Percentiles rank a stretch among this genome's conserved stretches.
Conservation (phyloP, 352 stramenopile species). For the Blastocystis sp. region DNA sequence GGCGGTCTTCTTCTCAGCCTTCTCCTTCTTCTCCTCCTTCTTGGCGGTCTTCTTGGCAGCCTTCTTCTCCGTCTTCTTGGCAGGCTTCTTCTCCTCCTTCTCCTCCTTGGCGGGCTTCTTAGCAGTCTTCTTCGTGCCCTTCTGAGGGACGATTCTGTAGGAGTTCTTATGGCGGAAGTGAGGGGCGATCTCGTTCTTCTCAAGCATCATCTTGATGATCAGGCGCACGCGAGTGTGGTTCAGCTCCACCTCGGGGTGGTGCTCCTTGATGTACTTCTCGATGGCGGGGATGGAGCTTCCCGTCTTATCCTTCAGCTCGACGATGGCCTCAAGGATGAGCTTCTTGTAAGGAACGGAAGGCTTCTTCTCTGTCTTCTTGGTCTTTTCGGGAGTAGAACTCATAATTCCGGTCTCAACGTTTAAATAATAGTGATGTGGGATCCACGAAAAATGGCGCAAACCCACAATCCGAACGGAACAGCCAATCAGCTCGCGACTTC, state of each 20-base stretch:
- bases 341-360: constrained; percentile 65
- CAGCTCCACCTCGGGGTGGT: constrained; percentile 47
- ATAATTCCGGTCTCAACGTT: not conserved
- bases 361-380: constrained; percentile 54
- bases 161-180: constrained; percentile 50
- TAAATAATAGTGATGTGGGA: constrained; percentile 8
- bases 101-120: constrained; percentile 23
- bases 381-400: constrained; percentile 18
- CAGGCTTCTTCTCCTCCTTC: constrained; percentile 37
- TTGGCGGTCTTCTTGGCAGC: not conserved
- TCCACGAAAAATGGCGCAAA: not conserved
- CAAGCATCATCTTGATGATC: constrained; percentile 59
- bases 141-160: constrained; percentile 32
- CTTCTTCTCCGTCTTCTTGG: constrained; percentile 62
- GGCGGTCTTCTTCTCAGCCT: constrained; percentile 29
- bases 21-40: constrained; percentile 67
- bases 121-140: not conserved
- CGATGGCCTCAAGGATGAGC: constrained; percentile 38
- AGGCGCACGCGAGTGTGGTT: constrained; percentile 47
- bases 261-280: constrained; percentile 68
- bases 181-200: constrained; percentile 34
- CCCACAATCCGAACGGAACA: too few relatives aligned
- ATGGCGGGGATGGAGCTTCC: constrained; percentile 60
- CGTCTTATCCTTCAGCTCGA: constrained; percentile 21
- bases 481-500: constrained; percentile 18